Percentiles rank a stretch among this genome's conserved stretches.
Evolutionary conservation across 106 monocot species (phyloP).

Genomic region (Iris macrosiphon): DNA sequence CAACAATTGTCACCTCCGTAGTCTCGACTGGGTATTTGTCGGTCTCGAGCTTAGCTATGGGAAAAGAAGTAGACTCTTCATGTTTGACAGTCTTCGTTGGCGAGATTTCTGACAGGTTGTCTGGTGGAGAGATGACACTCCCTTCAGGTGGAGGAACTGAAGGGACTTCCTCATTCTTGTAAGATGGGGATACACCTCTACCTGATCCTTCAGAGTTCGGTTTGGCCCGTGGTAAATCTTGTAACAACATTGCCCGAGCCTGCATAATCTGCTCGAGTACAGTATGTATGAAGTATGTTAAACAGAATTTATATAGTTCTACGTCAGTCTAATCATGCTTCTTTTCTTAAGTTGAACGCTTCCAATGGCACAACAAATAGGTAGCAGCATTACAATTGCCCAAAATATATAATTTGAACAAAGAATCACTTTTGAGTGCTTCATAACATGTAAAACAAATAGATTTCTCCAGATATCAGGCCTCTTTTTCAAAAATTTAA

Average conservation of each 20-base stretch:
- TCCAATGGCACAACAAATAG: too few species aligned
- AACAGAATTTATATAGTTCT: too few species aligned
- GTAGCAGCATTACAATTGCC: too few species aligned
- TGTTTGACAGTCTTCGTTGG: not conserved
- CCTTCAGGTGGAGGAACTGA: not conserved
- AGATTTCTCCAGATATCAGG: too few species aligned
- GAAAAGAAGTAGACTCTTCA: not conserved
- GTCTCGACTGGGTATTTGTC: constrained; percentile 8
- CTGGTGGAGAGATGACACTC: not conserved
- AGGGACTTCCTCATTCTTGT: constrained; percentile 14
- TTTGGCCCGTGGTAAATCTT: constrained; percentile 6
- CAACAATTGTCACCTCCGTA: not conserved
- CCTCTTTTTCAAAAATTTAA: too few species aligned
- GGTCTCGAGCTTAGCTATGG: not conserved
- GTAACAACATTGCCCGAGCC: constrained; percentile 8
- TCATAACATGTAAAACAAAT: too few species aligned
- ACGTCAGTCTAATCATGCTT: too few species aligned
- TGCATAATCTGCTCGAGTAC: constrained; percentile 16
- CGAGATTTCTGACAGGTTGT: not conserved
- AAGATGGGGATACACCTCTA: not conserved
- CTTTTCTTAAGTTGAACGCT: too few species aligned
- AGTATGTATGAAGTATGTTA: not conserved
- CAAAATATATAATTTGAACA: too few species aligned
- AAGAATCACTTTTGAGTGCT: too few species aligned
- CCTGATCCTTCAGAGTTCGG: not conserved